Conservation (phyloP, 2,329 filamentous ascomycete species). For the Ascochyta koolunga region DNA sequence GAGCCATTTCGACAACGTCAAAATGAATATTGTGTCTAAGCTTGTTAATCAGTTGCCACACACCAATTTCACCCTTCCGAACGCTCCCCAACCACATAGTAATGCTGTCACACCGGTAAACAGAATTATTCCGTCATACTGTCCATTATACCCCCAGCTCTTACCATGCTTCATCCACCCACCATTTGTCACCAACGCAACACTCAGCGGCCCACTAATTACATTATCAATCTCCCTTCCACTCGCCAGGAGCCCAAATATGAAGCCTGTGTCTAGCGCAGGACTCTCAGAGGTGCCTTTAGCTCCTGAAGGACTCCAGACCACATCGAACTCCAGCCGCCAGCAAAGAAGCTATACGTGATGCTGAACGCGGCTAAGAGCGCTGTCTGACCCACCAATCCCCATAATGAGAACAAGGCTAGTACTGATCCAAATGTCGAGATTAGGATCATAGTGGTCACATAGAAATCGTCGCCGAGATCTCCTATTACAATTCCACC, state of each 20-base stretch:
- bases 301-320: conserved; percentile 36
- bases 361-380: conserved; percentile 40
- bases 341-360: conserved; percentile 45
- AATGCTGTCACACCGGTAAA: conserved; percentile 48
- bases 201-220: conserved; percentile 57
- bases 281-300: conserved; percentile 26
- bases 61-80: conserved; percentile 3
- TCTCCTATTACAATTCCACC: conserved; percentile 44
- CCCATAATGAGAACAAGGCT: conserved; percentile 55
- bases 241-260: conserved; percentile 54
- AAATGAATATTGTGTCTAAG: no score
- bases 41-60: neutral
- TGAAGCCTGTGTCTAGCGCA: conserved; percentile 50
- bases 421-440: conserved; percentile 48
- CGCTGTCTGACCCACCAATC: conserved; percentile 46
- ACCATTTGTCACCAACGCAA: conserved; percentile 42
- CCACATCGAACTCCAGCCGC: conserved; percentile 35
- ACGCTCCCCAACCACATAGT: conserved; percentile 19
- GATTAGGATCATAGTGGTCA: conserved; percentile 49
- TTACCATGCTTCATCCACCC: conserved; percentile 17
- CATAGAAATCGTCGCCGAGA: conserved; percentile 50
- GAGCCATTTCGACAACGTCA: neutral
- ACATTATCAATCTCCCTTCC: conserved; percentile 59
- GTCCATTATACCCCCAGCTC: conserved; percentile 45
- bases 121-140: conserved; percentile 49